A percentile compares a stretch with the other conserved stretches of the same genome.
Evolutionary conservation across 1,284 basidiomycete species (phyloP).

Genomic region (Golubevia sp.): DNA sequence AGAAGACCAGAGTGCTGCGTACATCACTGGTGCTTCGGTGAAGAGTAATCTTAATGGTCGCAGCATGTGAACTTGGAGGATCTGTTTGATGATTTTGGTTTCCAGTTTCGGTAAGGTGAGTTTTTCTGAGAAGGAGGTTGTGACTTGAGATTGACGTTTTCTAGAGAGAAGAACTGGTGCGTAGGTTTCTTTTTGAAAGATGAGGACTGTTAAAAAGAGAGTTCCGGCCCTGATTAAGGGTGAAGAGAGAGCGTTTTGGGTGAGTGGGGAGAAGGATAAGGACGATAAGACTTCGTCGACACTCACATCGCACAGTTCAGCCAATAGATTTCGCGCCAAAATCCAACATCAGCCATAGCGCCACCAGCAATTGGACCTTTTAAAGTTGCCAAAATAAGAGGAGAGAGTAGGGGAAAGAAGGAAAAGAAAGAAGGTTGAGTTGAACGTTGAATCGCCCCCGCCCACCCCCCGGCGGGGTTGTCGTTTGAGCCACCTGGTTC

Average conservation of each 20-base stretch:
- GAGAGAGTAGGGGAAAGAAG: too few relatives aligned
- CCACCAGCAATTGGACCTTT: background rate
- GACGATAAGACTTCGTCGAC: too few relatives aligned
- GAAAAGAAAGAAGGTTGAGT: too few relatives aligned
- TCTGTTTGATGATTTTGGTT: constrained; percentile 2
- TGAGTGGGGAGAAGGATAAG: too few relatives aligned
- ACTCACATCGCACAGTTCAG: background rate
- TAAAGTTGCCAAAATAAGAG: too few relatives aligned
- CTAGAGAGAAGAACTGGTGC: constrained; percentile 24
- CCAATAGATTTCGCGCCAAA: background rate
- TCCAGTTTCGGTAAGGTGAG: constrained; percentile 17
- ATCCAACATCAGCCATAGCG: background rate
- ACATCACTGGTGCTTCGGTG: constrained; percentile 25
- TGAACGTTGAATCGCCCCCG: too few relatives aligned
- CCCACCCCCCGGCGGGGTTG: too few relatives aligned
- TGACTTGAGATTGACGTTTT: constrained; percentile 17
- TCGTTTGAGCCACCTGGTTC: too few relatives aligned
- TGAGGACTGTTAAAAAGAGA: background rate
- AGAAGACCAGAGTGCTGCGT: constrained; percentile 23
- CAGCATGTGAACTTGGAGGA: constrained; percentile 23
- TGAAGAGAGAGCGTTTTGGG: too few relatives aligned
- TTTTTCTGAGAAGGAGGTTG: constrained; percentile 15
- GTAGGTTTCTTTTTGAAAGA: constrained; percentile 16
- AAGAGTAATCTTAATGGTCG: constrained; percentile 27
- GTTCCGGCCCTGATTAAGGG: background rate